Base-by-base conservation (phyloP, 306 rosid genomes). In the Rosa persica region DNA sequence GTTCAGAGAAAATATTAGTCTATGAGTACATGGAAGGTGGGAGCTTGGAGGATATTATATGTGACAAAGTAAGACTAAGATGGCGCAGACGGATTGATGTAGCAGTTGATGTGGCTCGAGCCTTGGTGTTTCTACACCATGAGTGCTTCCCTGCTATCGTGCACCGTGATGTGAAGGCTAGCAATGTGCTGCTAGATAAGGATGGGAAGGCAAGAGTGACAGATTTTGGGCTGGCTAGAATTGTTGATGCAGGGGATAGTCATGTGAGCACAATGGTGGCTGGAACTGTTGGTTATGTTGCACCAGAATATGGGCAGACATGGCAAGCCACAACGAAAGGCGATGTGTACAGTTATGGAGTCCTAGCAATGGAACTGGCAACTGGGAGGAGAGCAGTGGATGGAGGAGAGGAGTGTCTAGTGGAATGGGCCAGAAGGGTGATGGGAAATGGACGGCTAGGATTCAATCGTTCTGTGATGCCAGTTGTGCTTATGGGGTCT, bases 251-350 rank as follows among this genome's bases (percentile, higher is more conserved):
- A 4, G 98, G 98, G 51, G 92, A 91, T 72, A 96, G 93, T 80
- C 98, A 96, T 75, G 99, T 96, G 57, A 96, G 97, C 84, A 96
- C 98, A 25, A 87, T 90, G 88, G 93, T 96, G 69, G 99, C 99
- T 0, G 99, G 98, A 58, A 96, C 99, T 7, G 80, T 96, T 25
- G 99, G 99, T 12, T 96, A 96, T 68, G 98, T 96, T 76, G 99
- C 98, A 43, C 97, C 98, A 0, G 98, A 96, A 79, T 93, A 93
- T 80, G 97, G 97, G 36, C 99, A 96, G 61, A 96, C 97, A 76
- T 93, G 98, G 98, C 93, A 88, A 71, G 99, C 99, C 10, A 93
- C 96, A 0, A 90, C 98, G 8, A 93, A 93, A 67, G 99, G 99
- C 0, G 98, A 96, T 51, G 98, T 96, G 42, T 96, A 96, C 34